Evolutionary conservation across 371 early-diverging fungal genomes (phyloP), one percentile per base, ranked within the genome.

Genomic region (Mortierella polycephala): DNA sequence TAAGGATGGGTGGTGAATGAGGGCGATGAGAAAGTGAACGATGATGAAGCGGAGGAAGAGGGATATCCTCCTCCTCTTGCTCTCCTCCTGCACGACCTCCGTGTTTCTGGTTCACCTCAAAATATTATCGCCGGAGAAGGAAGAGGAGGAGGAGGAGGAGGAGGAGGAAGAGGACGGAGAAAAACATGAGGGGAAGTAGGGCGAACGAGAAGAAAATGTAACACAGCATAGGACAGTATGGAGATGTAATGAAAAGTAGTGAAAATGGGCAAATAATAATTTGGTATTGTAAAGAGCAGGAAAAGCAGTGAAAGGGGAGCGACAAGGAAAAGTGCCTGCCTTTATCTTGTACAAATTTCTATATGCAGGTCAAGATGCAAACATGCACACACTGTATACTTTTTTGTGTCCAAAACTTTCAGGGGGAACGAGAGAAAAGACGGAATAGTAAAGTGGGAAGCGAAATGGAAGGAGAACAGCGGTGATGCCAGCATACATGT

Each of bases 341-440:
- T n/a, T 47, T 12, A 14, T 14, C 10, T 12, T n/a, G 47, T 12
- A 12, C n/a, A 12, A 47, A 12, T 39, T 37, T 56, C 37, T 39
- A 39, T 14, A 23, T 53, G 39, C 23, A 23, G 16, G 56, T 37
- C 30, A 4, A 30, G 30, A 30, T n/a, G n/a, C n/a, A n/a, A 52
- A n/a, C n/a, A 52, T 16, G 10, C n/a, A n/a, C 13, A n/a, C 18
- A 18, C 52, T 23, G 18, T 7, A 30, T 37, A 45, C 23, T 23
- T 14, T 16, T 59, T 57, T 60, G 61, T 53, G 68, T 67, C 49
- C 60, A 40, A 67, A 66, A 58, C 46, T 40, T 62, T 62, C 51
- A 69, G 62, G 64, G 56, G 64, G 49, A 7, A 14, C 21, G 30
- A 30, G 57, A 14, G 46, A 23, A 52, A 45, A 37, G 40, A 30